Evolutionary conservation across 176 grass and related monocot genomes (phyloP).

Genomic region (Zea mays): Zm-B73-REFERENCE-NAM-5.0 NC_050098.1:169706001-169706500

Average conservation of each 20-base stretch:
- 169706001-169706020: not conserved
- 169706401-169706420: not conserved
- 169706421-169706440: not conserved
- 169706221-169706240: slow-evolving; percentile 15
- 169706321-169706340: not conserved
- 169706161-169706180: not conserved
- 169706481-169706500: not conserved
- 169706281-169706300: not conserved
- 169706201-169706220: slow-evolving; percentile 32
- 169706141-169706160: not conserved
- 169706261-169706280: not conserved
- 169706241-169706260: not conserved
- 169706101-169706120: not conserved
- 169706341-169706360: not conserved
- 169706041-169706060: not conserved
- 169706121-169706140: not conserved
- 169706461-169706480: not conserved
- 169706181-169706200: slow-evolving; percentile 36
- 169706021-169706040: not conserved
- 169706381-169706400: not conserved
- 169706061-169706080: not conserved
- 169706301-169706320: not conserved
- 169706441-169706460: not conserved
- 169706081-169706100: not conserved
- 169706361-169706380: not conserved